Percentiles rank a stretch among this genome's conserved stretches.
Conservation (phyloP, 108 stramenopile genomes). For the Stephanodiscus minutulus region DNA sequence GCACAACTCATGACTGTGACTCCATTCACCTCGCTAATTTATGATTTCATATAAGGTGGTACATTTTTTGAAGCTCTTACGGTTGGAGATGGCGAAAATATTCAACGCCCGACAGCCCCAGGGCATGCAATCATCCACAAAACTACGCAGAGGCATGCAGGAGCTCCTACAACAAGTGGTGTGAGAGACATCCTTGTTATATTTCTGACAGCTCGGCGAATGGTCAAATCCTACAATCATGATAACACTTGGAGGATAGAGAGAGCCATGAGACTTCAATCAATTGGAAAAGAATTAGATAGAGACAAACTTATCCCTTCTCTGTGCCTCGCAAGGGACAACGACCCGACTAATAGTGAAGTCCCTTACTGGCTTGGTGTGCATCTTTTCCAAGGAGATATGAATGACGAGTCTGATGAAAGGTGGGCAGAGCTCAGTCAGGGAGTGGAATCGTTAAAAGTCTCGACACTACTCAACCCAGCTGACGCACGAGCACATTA, state of each 20-base stretch:
- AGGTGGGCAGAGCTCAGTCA: slow-evolving; percentile 43
- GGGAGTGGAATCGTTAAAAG: slow-evolving; percentile 33
- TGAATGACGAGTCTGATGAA: slow-evolving; percentile 32
- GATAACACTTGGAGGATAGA: slow-evolving; percentile 41
- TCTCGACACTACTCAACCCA: slow-evolving; percentile 34
- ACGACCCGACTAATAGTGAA: slow-evolving; percentile 47
- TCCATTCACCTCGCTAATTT: neutral
- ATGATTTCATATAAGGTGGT: slow-evolving; percentile 30
- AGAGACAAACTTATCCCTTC: slow-evolving; percentile 24
- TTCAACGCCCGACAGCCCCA: slow-evolving; percentile 50
- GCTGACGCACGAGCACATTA: slow-evolving; percentile 44
- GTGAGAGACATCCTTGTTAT: slow-evolving; percentile 74
- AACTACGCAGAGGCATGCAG: slow-evolving; percentile 71
- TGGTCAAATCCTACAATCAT: neutral
- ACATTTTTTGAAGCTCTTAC: slow-evolving; percentile 70
- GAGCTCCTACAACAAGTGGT: slow-evolving; percentile 57
- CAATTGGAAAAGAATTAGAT: slow-evolving; percentile 31
- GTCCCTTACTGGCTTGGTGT: slow-evolving; percentile 48
- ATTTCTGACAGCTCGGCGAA: slow-evolving; percentile 61
- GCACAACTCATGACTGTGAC: neutral
- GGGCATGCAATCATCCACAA: slow-evolving; percentile 66
- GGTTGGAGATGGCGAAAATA: slow-evolving; percentile 11
- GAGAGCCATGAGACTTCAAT: slow-evolving; percentile 44
- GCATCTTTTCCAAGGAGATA: slow-evolving; percentile 42
- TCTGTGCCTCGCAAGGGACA: slow-evolving; percentile 32